Evolutionary conservation across 768 basidiomycete genomes (phyloP).

Genomic region (Boletus bicolor): DNA sequence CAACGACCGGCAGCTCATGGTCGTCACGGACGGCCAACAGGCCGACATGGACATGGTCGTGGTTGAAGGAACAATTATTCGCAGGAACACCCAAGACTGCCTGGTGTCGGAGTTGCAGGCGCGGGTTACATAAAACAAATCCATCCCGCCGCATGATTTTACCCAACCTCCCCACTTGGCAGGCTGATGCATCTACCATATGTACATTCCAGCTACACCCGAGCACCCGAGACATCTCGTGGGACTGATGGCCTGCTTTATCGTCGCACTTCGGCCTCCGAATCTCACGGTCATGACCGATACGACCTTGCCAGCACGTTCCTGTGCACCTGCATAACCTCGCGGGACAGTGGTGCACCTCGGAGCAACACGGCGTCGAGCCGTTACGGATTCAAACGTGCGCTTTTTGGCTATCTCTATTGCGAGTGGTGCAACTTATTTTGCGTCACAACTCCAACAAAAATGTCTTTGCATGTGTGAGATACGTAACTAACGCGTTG

Average conservation of each 20-base stretch:
- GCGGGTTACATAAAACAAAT: slow-evolving; percentile 27
- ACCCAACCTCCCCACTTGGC: slow-evolving; percentile 1
- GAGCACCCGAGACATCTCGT: slow-evolving; percentile 16
- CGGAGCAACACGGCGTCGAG: not conserved
- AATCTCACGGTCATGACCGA: slow-evolving; percentile 14
- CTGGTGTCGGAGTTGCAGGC: slow-evolving; percentile 7
- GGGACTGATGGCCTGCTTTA: not conserved
- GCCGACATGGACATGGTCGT: slow-evolving; percentile 32
- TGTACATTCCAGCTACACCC: not conserved
- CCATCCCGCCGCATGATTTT: not conserved
- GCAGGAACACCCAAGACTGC: slow-evolving; percentile 9
- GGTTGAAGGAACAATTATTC: slow-evolving; percentile 23
- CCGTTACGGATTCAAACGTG: not conserved
- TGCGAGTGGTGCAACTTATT: not conserved
- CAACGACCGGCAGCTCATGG: slow-evolving; percentile 22
- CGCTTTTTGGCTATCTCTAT: not conserved
- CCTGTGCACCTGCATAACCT: not conserved
- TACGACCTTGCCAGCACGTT: not conserved
- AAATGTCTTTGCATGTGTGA: not conserved
- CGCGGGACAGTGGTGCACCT: not conserved
- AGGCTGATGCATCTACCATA: not conserved
- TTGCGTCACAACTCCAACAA: not conserved
- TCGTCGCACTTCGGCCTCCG: slow-evolving; percentile 10
- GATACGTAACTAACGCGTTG: not conserved
- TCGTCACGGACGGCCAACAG: slow-evolving; percentile 27